Percentiles rank a stretch among this genome's conserved stretches.
phyloP scores from a whole-genome alignment of 139 green algal genomes.

The Trebouxia sp. region DNA sequence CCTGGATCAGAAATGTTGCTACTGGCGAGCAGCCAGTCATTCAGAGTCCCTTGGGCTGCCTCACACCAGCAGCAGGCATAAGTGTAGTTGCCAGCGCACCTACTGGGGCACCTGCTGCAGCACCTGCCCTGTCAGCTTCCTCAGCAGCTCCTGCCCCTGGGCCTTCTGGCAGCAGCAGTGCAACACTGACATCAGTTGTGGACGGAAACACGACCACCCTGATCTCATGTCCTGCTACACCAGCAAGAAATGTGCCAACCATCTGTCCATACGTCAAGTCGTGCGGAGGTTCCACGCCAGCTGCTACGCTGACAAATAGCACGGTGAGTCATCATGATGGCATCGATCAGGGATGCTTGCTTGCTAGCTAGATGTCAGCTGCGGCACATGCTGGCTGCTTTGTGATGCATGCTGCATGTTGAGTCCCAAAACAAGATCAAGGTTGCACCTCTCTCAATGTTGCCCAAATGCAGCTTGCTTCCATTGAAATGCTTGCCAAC shows the following conservation, averaged over 20 bases:
- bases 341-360: too few species aligned
- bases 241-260: not conserved
- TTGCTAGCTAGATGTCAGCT: too few species aligned
- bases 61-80: constrained; percentile 16
- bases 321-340: constrained; percentile 1
- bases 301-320: not conserved
- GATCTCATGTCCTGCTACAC: not conserved
- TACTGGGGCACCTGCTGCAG: constrained; percentile 37
- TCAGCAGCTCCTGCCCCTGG: not conserved
- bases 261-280: not conserved
- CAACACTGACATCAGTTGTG: not conserved
- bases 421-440: too few species aligned
- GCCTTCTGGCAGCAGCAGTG: constrained; percentile 1
- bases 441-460: too few species aligned
- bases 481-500: too few species aligned
- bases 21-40: constrained; percentile 32
- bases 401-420: not conserved
- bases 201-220: not conserved
- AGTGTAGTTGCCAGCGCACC: constrained; percentile 43
- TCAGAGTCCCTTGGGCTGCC: constrained; percentile 30
- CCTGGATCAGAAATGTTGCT: constrained; percentile 49
- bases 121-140: constrained; percentile 7
- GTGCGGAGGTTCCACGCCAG: not conserved
- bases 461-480: too few species aligned
- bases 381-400: too few species aligned